Evolutionary conservation across 768 basidiomycete genomes (phyloP), one percentile per base, ranked within the genome.

Genomic region (Suillus occidentalis): DNA sequence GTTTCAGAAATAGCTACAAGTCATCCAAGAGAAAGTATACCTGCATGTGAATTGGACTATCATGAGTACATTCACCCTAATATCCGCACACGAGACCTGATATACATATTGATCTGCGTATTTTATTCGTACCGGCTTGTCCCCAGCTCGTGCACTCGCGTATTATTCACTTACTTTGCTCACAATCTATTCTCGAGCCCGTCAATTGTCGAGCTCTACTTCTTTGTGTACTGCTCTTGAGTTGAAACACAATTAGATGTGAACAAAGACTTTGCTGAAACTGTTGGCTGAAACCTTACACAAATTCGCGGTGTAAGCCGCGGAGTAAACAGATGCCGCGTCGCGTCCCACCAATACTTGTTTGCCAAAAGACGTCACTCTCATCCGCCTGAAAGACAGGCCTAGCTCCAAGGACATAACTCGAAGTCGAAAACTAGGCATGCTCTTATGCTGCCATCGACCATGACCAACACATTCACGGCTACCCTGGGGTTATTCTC

Each of bases 401-500:
- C 16, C 7, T 8, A 40, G 57, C 10, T 40, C 14, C 25, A 58
- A 55, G 34, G 34, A n/a, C 20, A 3, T 13, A 36, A n/a, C 39
- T 58, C 5, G 39, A 58, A 18, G 57, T 7, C 5, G 25, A 10
- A 58, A 58, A 40, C 8, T 16, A 12, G 57, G 39, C 39, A 42
- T 42, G 25, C 39, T 20, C 16, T 53, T n/a, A 1, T 55, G 20
- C 53, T 47, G 22, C n/a, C 57, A 53, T 61, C 47, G 25, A 53
- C 57, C 45, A 71, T 72, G 74, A 66, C 64, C 25, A 62, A 20
- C 34, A 31, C 56, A 37, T 56, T n/a, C 25, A 60, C 66, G 12
- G 65, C 65, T 4, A 28, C 71, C 13, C 18, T 76, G 1, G 71
- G 72, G 39, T 55, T 82, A 62, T 70, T 85, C 62, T 74, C 77